These are phyloP conservation scores for Mortierella sp. DNA, from an alignment of 371 early-diverging fungal species.

Conservation along the genomic window DNA sequence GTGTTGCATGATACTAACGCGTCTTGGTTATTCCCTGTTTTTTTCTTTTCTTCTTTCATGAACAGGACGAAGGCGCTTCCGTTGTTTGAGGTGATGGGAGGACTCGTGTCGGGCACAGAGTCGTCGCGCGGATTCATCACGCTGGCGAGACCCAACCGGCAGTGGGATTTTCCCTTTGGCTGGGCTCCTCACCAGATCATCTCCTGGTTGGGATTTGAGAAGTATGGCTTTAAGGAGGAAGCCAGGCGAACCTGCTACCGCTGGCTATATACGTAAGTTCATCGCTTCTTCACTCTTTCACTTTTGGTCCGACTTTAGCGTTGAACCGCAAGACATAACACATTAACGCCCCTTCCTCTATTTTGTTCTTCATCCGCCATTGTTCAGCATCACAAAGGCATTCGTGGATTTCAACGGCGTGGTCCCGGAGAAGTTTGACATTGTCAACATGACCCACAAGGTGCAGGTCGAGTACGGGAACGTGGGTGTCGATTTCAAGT, in stretches of 20 bases:
- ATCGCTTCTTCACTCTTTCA: background rate
- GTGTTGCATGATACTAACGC: constrained; percentile 31
- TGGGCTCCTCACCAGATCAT: constrained; percentile 99
- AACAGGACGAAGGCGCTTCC: constrained; percentile 31
- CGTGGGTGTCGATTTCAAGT: constrained; percentile 95
- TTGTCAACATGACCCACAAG: constrained; percentile 91
- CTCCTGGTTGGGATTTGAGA: constrained; percentile 92
- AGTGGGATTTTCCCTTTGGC: constrained; percentile 97
- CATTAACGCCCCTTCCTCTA: background rate
- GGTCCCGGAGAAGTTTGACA: constrained; percentile 97
- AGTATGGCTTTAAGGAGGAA: constrained; percentile 85
- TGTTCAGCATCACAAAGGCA: constrained; percentile 81
- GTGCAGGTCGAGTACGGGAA: constrained; percentile 97
- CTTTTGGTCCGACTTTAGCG: background rate
- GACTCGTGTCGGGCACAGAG: constrained; percentile 46
- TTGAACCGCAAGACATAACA: background rate
- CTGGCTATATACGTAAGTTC: constrained; percentile 90
- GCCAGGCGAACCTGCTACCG: constrained; percentile 91
- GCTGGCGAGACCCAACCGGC: constrained; percentile 91
- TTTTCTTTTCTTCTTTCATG: background rate
- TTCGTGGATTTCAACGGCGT: constrained; percentile 98
- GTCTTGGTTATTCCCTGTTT: too few species aligned
- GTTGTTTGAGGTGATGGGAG: constrained; percentile 82
- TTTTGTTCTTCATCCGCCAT: background rate
- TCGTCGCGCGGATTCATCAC: constrained; percentile 35